Evolutionary conservation across 768 basidiomycete genomes (phyloP), one percentile per base, ranked within the genome.

Genomic region (Podaxis carcinomalis): DNA sequence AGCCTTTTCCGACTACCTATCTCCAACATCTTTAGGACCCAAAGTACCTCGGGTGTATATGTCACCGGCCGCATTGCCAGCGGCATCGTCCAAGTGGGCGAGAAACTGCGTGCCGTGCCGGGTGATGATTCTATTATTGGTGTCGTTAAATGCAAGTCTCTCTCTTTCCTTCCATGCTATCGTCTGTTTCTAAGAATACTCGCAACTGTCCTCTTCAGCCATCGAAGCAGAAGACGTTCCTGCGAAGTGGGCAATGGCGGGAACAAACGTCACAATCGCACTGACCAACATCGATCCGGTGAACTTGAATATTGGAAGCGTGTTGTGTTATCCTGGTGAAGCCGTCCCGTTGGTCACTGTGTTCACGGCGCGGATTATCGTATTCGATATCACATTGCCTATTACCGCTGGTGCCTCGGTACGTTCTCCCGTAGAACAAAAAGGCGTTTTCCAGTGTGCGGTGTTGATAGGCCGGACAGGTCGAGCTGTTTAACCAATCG

Each of bases 401-500:
- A 90, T 99, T 64, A 93, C 88, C 10, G 80, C 85, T 0, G 97
- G 97, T 42, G 81, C 93, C 64, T 88, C 92, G 44, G 95, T 95
- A 72, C 64, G 81, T 71, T 6, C n/a, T 10, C 28, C 4, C 21
- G 55, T 36, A 2, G 35, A 47, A 25, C 19, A 42, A 35, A 5
- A 35, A 46, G 13, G 32, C 7, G 32, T 50, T 58, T 58, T 9
- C 58, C 56, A 28, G 27, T 28, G 1, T 28, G 5, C 27, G 27
- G 3, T 55, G 23, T 16, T 37, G 52, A 47, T n/a, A 28, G 37
- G 37, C 10, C 39, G 42, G 9, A 4, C 66, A 92, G 93, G 82
- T 98, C 49, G 97, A 99, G 71, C 76, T 99, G 10, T 98, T 93
- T 75, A 93, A 97, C 69, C 95, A 99, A 69, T 95, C 94, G 1